These are phyloP conservation scores for Sclerotinia trifoliorum DNA, from an alignment of 2,329 filamentous ascomycete species.

Conservation along the genomic window DNA sequence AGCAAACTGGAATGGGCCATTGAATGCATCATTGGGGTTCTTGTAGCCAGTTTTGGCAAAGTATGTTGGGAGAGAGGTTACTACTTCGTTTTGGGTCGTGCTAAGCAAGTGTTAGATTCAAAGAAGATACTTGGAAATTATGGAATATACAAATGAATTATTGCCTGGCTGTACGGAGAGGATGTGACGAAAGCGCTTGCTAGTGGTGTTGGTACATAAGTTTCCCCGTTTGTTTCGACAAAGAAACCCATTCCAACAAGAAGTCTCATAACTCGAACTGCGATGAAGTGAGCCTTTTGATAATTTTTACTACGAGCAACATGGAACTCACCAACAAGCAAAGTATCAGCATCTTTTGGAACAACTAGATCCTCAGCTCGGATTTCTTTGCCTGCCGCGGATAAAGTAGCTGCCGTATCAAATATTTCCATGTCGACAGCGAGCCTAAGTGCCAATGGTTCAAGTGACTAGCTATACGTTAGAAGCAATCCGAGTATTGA, in stretches of 20 bases:
- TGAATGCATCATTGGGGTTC: constrained; percentile 23
- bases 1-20: constrained; percentile 27
- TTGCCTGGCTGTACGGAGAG: constrained; percentile 6
- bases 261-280: constrained; percentile 26
- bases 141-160: background rate
- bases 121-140: background rate
- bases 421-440: constrained; percentile 19
- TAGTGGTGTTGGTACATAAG: constrained; percentile 18
- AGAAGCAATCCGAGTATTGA: background rate
- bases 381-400: background rate
- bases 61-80: constrained; percentile 22
- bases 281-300: background rate
- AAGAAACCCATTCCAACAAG: constrained; percentile 23
- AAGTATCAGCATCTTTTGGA: constrained; percentile 3
- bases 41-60: constrained; percentile 22
- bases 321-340: constrained; percentile 5
- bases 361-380: constrained; percentile 5
- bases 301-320: no score
- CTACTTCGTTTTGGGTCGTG: constrained; percentile 21
- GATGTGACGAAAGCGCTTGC: constrained; percentile 13
- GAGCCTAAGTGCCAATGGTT: background rate
- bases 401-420: constrained; percentile 4
- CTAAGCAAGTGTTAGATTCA: constrained; percentile 2
- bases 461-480: background rate
- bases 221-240: constrained; percentile 13